Base-by-base conservation (phyloP, 805 yeast species). In the Wickerhamiella qilinensis region DNA sequence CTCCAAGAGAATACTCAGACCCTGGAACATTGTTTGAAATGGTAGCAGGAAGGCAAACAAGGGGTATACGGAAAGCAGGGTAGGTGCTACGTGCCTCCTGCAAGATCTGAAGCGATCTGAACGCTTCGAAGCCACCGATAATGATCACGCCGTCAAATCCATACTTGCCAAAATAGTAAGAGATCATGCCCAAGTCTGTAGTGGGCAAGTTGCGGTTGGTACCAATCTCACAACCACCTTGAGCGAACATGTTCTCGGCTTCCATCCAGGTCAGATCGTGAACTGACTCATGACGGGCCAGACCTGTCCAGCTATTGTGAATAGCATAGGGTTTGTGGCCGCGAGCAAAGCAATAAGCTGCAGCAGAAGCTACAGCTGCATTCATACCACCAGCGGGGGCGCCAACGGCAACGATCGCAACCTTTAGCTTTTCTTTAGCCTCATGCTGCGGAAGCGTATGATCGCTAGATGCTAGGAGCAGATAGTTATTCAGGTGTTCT, bases 1-100 rank as follows among this genome's bases (percentile, higher is more conserved):
- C 69, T 42, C 99, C 99, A 42, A 91, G 63, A 0, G 96, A 85
- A 60, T 85, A 85, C 60, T 91, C 96, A 2, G 97, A 79, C 43
- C 98, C 99, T n/a, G 99, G 98, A 36, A 91, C 97, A 51, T 91
- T 91, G 64, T 91, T 91, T 15, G 96, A 85, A 46, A 91, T 83
- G 2, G 98, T 91, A 2, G 97, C 88, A 9, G 98, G 98, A 47
- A 91, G 69, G 50, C 83, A 73, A 31, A 82, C 80, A 82, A 88
- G 77, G 45, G 98, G 98, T 47, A 91, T 85, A 59, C 88, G 75
- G 64, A 91, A 82, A 21, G 88, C 75, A 33, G 98, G 97, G 62
- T 84, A 91, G 42, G 73, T 63, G 14, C 56, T 48, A 58, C 95
- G 73, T 24, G 91, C 84, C 48, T 69, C 68, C 49, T 81, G 79